These are phyloP conservation scores for Lanzia echinophila DNA, from an alignment of 2,329 filamentous ascomycete species.

Conservation along the genomic window DNA sequence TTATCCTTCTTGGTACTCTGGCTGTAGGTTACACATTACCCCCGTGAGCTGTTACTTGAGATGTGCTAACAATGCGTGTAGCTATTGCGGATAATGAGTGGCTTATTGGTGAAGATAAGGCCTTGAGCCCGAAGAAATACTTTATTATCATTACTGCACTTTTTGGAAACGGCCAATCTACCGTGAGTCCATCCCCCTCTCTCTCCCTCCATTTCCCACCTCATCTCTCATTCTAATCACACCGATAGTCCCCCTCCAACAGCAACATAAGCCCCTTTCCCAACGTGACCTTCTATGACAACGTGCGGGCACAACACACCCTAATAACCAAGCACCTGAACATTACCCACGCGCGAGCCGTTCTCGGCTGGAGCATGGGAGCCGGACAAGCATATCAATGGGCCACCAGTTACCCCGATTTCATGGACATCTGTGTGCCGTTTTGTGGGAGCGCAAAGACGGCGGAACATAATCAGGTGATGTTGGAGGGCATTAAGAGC, in stretches of 20 bases:
- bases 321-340: constrained; percentile 58
- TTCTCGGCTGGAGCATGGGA: constrained; percentile 67
- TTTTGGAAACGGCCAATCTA: constrained; percentile 63
- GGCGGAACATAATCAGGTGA: constrained; percentile 60
- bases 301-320: constrained; percentile 59
- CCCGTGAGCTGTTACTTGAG: neutral
- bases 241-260: constrained; percentile 52
- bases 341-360: constrained; percentile 52
- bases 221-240: neutral
- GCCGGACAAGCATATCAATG: constrained; percentile 60
- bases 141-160: constrained; percentile 64
- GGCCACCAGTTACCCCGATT: constrained; percentile 44
- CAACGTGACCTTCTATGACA: constrained; percentile 58
- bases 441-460: constrained; percentile 62
- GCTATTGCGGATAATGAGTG: constrained; percentile 66
- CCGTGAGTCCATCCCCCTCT: constrained; percentile 16
- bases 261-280: constrained; percentile 52
- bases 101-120: constrained; percentile 47
- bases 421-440: constrained; percentile 58
- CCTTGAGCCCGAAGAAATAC: constrained; percentile 57
- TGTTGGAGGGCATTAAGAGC: constrained; percentile 58
- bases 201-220: neutral
- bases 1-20: constrained; percentile 73
- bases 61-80: constrained; percentile 13
- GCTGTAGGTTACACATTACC: constrained; percentile 35